Percentiles rank a stretch among this genome's conserved stretches.
Evolutionary conservation across 1,139 yeast species (phyloP).

Genomic region (Sugiyamaella paludigena): DNA sequence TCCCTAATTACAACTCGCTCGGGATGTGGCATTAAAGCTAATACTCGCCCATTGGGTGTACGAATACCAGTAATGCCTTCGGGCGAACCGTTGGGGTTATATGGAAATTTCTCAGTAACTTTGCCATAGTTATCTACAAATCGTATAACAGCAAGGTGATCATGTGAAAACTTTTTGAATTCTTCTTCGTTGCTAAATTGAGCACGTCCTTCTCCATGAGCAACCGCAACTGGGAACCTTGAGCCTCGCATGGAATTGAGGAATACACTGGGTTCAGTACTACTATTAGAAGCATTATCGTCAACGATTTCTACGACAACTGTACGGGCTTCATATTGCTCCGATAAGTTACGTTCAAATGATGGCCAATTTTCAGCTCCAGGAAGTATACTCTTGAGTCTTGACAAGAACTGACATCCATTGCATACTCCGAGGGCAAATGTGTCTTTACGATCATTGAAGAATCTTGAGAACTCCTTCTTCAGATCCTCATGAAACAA

Average conservation of each 20-base stretch:
- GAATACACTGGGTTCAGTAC: constrained; percentile 61
- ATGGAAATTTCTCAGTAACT: constrained; percentile 79
- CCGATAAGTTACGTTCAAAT: constrained; percentile 86
- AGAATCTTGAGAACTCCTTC: constrained; percentile 71
- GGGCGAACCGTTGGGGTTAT: constrained; percentile 95
- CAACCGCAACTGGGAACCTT: constrained; percentile 91
- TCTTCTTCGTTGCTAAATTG: constrained; percentile 51
- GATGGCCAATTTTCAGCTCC: constrained; percentile 98
- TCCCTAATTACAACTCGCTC: constrained; percentile 90
- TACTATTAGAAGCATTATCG: constrained; percentile 39
- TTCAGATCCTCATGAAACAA: constrained; percentile 78
- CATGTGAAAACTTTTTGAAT: constrained; percentile 46
- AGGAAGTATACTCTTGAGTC: constrained; percentile 84
- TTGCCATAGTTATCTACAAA: constrained; percentile 90
- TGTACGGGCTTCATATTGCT: constrained; percentile 96
- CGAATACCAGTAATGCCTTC: constrained; percentile 91
- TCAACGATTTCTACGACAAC: constrained; percentile 79
- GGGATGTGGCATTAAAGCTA: constrained; percentile 99
- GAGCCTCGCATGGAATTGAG: constrained; percentile 90
- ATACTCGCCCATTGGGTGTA: constrained; percentile 87
- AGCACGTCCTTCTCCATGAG: constrained; percentile 98
- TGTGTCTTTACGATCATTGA: constrained; percentile 83
- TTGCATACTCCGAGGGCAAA: constrained; percentile 99
- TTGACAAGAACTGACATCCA: constrained; percentile 95
- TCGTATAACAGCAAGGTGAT: constrained; percentile 60